Percentiles rank a stretch among this genome's conserved stretches.
Conservation (phyloP, 2,329 filamentous ascomycete species). For the Cercospora janseana region DNA sequence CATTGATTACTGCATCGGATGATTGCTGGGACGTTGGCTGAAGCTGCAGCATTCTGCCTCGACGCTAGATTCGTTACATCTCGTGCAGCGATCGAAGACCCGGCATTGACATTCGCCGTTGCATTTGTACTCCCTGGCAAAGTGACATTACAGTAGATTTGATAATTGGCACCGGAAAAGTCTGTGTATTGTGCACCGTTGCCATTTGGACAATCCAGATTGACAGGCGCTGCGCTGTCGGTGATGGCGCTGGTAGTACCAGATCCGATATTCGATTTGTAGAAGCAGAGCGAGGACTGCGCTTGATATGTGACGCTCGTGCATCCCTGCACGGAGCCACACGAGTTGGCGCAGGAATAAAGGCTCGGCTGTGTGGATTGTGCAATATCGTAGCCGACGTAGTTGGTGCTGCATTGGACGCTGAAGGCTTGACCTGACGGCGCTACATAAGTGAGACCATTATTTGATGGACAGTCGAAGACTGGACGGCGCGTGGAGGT, state of each 20-base stretch:
- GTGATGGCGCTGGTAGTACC: background rate
- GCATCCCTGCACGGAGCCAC: conserved; percentile 24
- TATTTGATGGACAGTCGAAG: conserved; percentile 29
- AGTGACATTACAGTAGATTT: conserved; percentile 31
- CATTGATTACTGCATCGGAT: conserved; percentile 27
- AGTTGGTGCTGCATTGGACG: conserved; percentile 27
- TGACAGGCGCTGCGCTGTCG: conserved; percentile 18
- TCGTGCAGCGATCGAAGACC: background rate
- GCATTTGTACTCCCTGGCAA: conserved; percentile 21
- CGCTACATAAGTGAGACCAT: conserved; percentile 30
- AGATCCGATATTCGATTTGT: conserved; percentile 19
- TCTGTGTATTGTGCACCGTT: conserved; percentile 29
- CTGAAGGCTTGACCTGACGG: conserved; percentile 26
- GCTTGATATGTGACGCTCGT: conserved; percentile 22
- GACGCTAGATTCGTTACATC: background rate
- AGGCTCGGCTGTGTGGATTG: conserved; percentile 22
- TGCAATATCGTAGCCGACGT: conserved; percentile 19
- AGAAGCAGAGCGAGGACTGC: conserved; percentile 22
- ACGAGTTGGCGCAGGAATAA: conserved; percentile 29
- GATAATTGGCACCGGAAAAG: conserved; percentile 27
- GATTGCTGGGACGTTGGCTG: conserved; percentile 4
- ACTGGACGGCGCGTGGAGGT: conserved; percentile 22
- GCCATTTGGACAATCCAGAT: conserved; percentile 29
- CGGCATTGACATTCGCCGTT: background rate
- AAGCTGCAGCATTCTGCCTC: background rate